Base-by-base conservation (phyloP, 768 basidiomycete genomes). In the Boletus coccyginus region DNA sequence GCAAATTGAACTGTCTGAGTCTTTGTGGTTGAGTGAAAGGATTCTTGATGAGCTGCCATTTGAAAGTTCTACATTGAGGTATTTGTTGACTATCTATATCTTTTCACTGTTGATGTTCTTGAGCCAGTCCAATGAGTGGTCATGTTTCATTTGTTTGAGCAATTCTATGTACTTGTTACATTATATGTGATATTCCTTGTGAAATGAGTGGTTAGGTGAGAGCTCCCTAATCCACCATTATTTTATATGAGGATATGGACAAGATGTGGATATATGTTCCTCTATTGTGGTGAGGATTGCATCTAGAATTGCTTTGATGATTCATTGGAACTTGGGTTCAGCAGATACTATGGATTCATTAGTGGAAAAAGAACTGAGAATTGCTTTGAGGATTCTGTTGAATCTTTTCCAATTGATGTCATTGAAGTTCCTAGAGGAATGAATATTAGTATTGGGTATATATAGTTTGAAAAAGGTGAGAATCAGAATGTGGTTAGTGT, bases 111-210 rank as follows among this genome's bases (percentile, higher is more conserved):
- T 38, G 0, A 50, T 31, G 1, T 36, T 39, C 3, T 64, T 57
- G 0, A 64, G 52, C 58, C 58, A 62, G 0, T 62, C 12, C 0
- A 19, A 11, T 58, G 56, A 64, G 40, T 63, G 59, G 1, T 46
- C 42, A 2, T 17, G 32, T 24, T 62, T 62, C 0, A 36, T 38
- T 5, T 32, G 14, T 7, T 60, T 60, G 5, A 60, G 44, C 2
- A 36, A 16, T 12, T 56, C 27, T 0, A 33, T 1, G 17, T 60
- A 60, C 4, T 6, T 12, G 33, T 56, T 56, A 1, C 27, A 2
- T 6, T 19, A 12, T 1, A 4, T 9, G 1, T n/a, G 6, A 17
- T 50, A 27, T 3, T 12, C 13, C 17, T 50, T 16, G 3, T 56
- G 55, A 3, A 38, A 27, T 0, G 35, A 42, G 16, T 56, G 55